phyloP scores from a whole-genome alignment of 2,329 filamentous ascomycete genomes.

The Alternaria infectoria region DNA sequence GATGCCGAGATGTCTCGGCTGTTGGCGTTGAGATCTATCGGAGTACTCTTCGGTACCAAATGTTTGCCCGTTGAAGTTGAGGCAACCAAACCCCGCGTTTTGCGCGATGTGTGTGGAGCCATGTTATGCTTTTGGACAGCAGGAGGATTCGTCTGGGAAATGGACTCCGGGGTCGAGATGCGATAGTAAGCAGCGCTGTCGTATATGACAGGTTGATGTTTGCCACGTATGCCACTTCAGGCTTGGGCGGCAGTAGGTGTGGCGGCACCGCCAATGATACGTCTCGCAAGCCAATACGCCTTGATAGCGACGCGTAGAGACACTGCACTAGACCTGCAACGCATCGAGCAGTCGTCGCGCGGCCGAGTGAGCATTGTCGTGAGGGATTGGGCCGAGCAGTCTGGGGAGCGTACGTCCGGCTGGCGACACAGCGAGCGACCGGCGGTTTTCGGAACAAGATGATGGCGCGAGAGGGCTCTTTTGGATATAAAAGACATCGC shows the following conservation, averaged over 20 bases:
- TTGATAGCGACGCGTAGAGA: constrained; percentile 1
- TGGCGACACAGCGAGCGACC: constrained; percentile 4
- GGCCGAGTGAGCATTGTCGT: constrained; percentile 4
- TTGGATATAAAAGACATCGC: background rate
- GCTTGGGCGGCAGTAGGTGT: constrained; percentile 5
- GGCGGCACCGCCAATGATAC: constrained; percentile 13
- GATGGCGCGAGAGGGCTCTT: background rate
- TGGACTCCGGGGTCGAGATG: background rate
- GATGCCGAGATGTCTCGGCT: constrained; percentile 38
- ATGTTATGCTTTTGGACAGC: background rate
- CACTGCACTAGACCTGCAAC: constrained; percentile 9
- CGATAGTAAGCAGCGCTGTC: constrained; percentile 7
- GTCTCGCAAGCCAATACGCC: background rate
- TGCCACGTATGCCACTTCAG: constrained; percentile 12
- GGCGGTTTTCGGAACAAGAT: background rate
- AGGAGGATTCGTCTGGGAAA: background rate
- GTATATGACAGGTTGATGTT: constrained; percentile 8
- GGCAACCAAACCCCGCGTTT: constrained; percentile 5
- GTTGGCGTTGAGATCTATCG: constrained; percentile 26
- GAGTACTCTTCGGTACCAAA: constrained; percentile 1
- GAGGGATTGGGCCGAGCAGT: background rate
- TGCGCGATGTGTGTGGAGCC: background rate
- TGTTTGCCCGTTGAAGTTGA: constrained; percentile 2
- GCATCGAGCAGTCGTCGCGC: constrained; percentile 1
- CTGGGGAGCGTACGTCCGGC: background rate